Evolutionary conservation across 2,329 filamentous ascomycete species (phyloP).

Genomic region (Epichloe bromicola): DNA sequence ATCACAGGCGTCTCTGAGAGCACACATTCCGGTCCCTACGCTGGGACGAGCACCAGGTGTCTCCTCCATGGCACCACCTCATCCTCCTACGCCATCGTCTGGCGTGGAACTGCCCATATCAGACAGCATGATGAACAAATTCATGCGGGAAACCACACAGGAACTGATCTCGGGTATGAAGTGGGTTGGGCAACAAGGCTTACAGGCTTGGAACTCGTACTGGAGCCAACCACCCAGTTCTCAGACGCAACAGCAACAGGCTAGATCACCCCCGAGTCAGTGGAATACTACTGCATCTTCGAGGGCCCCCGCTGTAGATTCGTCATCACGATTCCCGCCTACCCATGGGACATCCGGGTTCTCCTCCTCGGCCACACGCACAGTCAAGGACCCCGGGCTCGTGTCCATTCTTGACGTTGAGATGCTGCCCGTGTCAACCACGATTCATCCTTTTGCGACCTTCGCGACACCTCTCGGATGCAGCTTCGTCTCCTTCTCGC

Average conservation of each 20-base stretch:
- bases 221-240: constrained; percentile 47
- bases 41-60: constrained; percentile 43
- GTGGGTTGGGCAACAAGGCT: constrained; percentile 65
- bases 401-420: constrained; percentile 65
- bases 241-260: constrained; percentile 27
- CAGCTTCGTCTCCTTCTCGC: constrained; percentile 69
- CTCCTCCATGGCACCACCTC: constrained; percentile 51
- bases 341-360: constrained; percentile 46
- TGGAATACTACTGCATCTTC: constrained; percentile 26
- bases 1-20: constrained; percentile 56
- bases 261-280: constrained; percentile 33
- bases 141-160: constrained; percentile 68
- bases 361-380: constrained; percentile 33
- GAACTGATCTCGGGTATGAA: constrained; percentile 62
- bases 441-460: constrained; percentile 52
- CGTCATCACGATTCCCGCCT: constrained; percentile 50
- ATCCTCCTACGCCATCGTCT: constrained; percentile 52
- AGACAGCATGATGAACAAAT: constrained; percentile 60
- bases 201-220: constrained; percentile 69
- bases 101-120: constrained; percentile 59
- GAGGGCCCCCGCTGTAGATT: constrained; percentile 33
- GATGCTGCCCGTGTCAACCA: constrained; percentile 36
- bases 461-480: constrained; percentile 63
- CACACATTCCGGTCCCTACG: constrained; percentile 44
- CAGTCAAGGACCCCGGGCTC: constrained; percentile 54